A percentile compares a stretch with the other conserved stretches of the same genome.
Evolutionary conservation across 2,329 filamentous ascomycete genomes (phyloP).

Genomic region (Bipolaris cookei): DNA sequence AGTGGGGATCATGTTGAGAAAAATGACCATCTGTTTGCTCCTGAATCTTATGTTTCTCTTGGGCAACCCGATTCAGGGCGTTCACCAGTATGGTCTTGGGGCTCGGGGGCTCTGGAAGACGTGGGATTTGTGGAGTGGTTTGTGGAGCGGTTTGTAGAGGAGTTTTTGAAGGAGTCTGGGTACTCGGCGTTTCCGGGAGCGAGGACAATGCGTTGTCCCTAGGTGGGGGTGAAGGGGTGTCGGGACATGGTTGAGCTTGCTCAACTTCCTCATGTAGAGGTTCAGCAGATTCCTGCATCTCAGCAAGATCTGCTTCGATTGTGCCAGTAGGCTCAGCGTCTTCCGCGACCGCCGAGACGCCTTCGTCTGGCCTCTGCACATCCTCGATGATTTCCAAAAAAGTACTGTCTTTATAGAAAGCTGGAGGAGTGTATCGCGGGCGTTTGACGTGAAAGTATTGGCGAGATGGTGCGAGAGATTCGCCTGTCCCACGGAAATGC

Average conservation of each 20-base stretch:
- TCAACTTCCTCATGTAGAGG: conserved; percentile 2
- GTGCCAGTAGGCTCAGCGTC: neutral
- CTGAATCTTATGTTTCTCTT: neutral
- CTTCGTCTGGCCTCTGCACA: neutral
- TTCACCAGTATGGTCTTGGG: neutral
- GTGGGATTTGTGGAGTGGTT: neutral
- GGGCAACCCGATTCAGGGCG: neutral
- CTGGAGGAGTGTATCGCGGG: neutral
- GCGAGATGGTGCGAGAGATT: conserved; percentile 2
- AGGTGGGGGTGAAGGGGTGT: neutral
- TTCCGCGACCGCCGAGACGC: neutral
- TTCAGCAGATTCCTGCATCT: neutral
- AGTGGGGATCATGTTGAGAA: neutral
- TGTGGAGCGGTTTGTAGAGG: neutral
- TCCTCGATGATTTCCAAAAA: neutral
- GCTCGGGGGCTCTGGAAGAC: neutral
- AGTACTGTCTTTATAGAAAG: neutral
- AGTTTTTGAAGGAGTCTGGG: neutral
- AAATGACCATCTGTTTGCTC: conserved; percentile 1
- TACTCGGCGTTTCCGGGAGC: neutral
- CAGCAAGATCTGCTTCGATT: neutral
- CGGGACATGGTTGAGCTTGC: neutral
- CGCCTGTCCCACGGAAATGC: conserved; percentile 10
- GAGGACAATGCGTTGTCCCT: neutral
- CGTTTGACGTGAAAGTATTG: neutral